Base-by-base conservation (phyloP, 805 yeast genomes). In the Zygosaccharomyces rouxii region DNA sequence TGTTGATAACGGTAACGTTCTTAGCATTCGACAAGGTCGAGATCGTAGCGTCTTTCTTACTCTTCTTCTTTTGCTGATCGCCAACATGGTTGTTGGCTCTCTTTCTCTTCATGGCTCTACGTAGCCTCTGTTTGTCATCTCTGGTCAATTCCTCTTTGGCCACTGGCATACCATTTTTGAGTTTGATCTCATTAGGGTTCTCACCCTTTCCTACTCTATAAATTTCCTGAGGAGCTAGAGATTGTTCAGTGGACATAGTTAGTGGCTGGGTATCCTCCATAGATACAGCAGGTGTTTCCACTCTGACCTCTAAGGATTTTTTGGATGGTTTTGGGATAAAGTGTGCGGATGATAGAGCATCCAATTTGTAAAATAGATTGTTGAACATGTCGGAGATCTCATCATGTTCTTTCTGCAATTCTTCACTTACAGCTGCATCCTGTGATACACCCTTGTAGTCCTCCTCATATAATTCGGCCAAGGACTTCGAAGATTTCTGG, bases 211-310 rank as follows among this genome's bases (percentile, higher is more conserved):
- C 72, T 6, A 73, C 65, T 63, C 75, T 79, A 69, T 84, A 94
- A 7, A 94, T 75, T 69, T 92, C 99, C 71, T 92, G 99, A 35
- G 99, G 99, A 2, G 99, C 99, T 59, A 94, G 75, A 42, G 86
- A 79, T 11, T 83, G 72, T 19, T 83, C 87, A 29, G 78, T 71
- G 1, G 94, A 80, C 71, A 86, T 75, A 31, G 89, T 83, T 49
- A 88, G 74, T 43, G 99, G 99, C 70, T 89, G 97, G 1, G 97
- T 94, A 62, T 94, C 98, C 70, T 92, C 99, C 96, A 92, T 87
- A 1, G 84, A 63, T 43, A 94, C 84, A 1, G 96, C 78, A 4
- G 96, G 83, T 0, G 86, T 76, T 48, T 90, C 85, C 33, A 89
- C 88, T 64, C 85, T 88, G 62, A 94, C 83, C 49, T 86, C 89